Percentiles rank a stretch among this genome's conserved stretches.
Conservation (phyloP, 371 early-diverging fungal genomes). For the Apophysomyces sp. region DNA sequence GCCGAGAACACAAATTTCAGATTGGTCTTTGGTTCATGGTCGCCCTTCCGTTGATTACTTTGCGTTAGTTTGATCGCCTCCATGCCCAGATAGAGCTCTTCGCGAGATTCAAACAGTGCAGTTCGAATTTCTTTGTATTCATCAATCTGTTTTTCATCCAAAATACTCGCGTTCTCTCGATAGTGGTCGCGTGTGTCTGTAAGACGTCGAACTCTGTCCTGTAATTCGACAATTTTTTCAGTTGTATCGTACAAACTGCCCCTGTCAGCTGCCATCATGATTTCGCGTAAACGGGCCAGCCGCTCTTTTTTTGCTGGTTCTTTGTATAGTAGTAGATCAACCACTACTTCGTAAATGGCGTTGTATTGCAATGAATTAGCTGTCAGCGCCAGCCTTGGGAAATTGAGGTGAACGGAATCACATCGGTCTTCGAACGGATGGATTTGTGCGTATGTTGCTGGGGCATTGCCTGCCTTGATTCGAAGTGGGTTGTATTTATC, state of each 20-base stretch:
- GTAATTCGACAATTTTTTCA: slow-evolving; percentile 63
- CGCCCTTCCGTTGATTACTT: slow-evolving; percentile 27
- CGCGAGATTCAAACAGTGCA: slow-evolving; percentile 33
- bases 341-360: slow-evolving; percentile 70
- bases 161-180: slow-evolving; percentile 20
- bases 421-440: slow-evolving; percentile 56
- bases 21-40: slow-evolving; percentile 34
- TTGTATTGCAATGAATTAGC: slow-evolving; percentile 76
- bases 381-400: slow-evolving; percentile 67
- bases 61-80: slow-evolving; percentile 61
- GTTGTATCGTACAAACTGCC: slow-evolving; percentile 51
- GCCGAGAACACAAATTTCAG: slow-evolving; percentile 43
- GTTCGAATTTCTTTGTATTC: slow-evolving; percentile 31
- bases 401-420: slow-evolving; percentile 62
- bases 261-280: slow-evolving; percentile 71
- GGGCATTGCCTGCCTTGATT: slow-evolving; percentile 31
- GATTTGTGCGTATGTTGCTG: slow-evolving; percentile 17
- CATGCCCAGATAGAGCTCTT: slow-evolving; percentile 74
- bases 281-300: slow-evolving; percentile 68
- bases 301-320: slow-evolving; percentile 78
- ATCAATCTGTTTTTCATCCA: slow-evolving; percentile 27
- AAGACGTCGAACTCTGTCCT: slow-evolving; percentile 61
- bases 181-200: slow-evolving; percentile 30
- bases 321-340: slow-evolving; percentile 77
- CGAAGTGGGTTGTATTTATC: slow-evolving; percentile 83